These are phyloP conservation scores for Alternaria arborescens DNA, from an alignment of 2,329 filamentous ascomycete species.

Conservation along the genomic window DNA sequence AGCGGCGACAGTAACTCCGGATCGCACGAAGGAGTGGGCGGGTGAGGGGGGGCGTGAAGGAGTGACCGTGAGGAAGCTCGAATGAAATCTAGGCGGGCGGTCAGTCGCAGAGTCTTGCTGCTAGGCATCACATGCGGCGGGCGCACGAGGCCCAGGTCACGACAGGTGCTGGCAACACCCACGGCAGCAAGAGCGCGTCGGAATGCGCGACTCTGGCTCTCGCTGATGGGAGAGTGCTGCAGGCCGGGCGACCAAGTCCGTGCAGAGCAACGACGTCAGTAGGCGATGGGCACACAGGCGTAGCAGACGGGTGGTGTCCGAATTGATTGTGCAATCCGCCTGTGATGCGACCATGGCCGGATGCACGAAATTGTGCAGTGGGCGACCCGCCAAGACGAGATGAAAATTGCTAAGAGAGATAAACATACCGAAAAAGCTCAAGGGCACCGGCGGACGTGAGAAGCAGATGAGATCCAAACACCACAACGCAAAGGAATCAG, in stretches of 20 bases:
- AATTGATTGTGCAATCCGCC: constrained; percentile 13
- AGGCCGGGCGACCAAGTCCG: constrained; percentile 16
- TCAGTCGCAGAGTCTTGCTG: constrained; percentile 35
- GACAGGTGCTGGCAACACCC: constrained; percentile 15
- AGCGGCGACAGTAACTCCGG: constrained; percentile 46
- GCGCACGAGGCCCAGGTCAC: constrained; percentile 38
- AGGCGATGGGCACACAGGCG: constrained; percentile 14
- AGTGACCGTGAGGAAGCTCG: constrained; percentile 42
- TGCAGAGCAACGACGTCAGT: constrained; percentile 35
- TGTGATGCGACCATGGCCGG: constrained; percentile 15
- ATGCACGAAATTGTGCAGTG: constrained; percentile 12
- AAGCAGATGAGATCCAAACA: constrained; percentile 39
- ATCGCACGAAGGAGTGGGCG: constrained; percentile 32
- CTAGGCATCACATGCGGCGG: constrained; percentile 44
- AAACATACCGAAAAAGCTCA: constrained; percentile 34
- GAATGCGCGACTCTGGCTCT: constrained; percentile 5
- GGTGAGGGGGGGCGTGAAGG: constrained; percentile 34
- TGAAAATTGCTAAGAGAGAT: constrained; percentile 36
- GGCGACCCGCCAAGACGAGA: constrained; percentile 31
- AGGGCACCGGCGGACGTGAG: constrained; percentile 31
- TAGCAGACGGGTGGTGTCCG: background rate
- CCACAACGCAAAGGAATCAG: constrained; percentile 47
- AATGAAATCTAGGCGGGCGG: constrained; percentile 42
- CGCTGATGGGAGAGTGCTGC: constrained; percentile 1
- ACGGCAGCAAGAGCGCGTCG: constrained; percentile 7